Evolutionary conservation across 2,329 filamentous ascomycete genomes (phyloP).

Genomic region (Pseudogymnoascus sp.): DNA sequence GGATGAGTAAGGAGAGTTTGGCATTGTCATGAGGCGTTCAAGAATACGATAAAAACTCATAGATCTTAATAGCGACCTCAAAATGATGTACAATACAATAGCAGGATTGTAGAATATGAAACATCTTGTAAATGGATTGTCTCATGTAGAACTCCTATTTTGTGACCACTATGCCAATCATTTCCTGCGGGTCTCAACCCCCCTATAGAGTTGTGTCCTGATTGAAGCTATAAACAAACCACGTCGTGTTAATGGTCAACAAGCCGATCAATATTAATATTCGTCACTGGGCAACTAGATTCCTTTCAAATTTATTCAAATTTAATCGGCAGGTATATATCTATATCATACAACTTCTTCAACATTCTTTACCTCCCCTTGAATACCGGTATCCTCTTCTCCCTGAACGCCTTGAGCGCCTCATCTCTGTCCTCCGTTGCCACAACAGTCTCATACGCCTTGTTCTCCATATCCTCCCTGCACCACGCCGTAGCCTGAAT

Average conservation of each 20-base stretch:
- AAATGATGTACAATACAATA: slow-evolving; percentile 9
- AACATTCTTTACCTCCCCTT: slow-evolving; percentile 42
- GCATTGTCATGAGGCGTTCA: slow-evolving; percentile 8
- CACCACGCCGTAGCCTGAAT: slow-evolving; percentile 70
- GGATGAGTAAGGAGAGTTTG: slow-evolving; percentile 38
- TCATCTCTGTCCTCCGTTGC: slow-evolving; percentile 81
- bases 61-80: slow-evolving; percentile 9
- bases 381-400: slow-evolving; percentile 66
- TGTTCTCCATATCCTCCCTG: slow-evolving; percentile 72
- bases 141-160: neutral
- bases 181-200: neutral
- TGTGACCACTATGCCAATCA: neutral
- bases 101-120: slow-evolving; percentile 9
- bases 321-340: neutral
- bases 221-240: neutral
- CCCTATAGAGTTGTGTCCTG: neutral
- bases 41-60: slow-evolving; percentile 9
- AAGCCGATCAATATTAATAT: neutral
- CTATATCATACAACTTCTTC: neutral
- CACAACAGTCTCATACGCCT: slow-evolving; percentile 77
- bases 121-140: neutral
- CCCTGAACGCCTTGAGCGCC: slow-evolving; percentile 76
- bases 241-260: neutral
- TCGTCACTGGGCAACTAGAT: neutral
- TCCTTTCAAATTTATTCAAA: neutral